A percentile compares a stretch with the other conserved stretches of the same genome.
phyloP scores from a whole-genome alignment of 1,284 basidiomycete genomes.

The Trametes pubescens region DNA sequence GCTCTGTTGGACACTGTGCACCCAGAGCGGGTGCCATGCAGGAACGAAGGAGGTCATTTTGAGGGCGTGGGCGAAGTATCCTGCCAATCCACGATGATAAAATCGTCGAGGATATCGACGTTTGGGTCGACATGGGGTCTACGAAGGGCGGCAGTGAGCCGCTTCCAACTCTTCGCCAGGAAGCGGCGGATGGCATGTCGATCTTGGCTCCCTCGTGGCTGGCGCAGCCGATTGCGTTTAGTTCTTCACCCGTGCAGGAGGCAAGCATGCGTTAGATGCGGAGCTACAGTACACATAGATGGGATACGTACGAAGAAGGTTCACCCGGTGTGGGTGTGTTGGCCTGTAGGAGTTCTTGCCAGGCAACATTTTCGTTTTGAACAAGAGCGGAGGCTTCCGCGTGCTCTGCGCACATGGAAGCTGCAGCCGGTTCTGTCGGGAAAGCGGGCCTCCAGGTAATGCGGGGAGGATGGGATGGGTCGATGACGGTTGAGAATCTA shows the following conservation, averaged over 20 bases:
- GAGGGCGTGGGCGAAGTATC: neutral
- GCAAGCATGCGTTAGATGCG: neutral
- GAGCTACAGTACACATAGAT: neutral
- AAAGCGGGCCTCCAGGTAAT: no score
- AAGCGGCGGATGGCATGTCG: slow-evolving; percentile 10
- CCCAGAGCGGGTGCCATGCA: neutral
- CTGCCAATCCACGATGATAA: slow-evolving; percentile 21
- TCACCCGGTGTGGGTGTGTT: neutral
- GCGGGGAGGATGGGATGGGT: no score
- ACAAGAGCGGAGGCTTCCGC: neutral
- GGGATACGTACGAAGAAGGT: neutral
- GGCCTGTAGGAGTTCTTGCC: neutral
- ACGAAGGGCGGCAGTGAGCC: slow-evolving; percentile 4
- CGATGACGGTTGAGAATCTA: no score
- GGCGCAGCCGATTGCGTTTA: neutral
- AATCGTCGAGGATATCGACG: slow-evolving; percentile 1
- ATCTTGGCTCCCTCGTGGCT: neutral
- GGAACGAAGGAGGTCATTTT: neutral
- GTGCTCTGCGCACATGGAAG: no score
- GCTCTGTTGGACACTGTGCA: neutral
- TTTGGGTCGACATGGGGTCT: neutral
- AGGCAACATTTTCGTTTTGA: neutral
- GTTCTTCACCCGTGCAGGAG: neutral
- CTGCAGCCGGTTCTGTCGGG: no score
- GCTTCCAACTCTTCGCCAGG: slow-evolving; percentile 17